A percentile compares a stretch with the other conserved stretches of the same genome.
phyloP scores from a whole-genome alignment of 495 filamentous ascomycete genomes.

The Wilcoxina mikolae region DNA sequence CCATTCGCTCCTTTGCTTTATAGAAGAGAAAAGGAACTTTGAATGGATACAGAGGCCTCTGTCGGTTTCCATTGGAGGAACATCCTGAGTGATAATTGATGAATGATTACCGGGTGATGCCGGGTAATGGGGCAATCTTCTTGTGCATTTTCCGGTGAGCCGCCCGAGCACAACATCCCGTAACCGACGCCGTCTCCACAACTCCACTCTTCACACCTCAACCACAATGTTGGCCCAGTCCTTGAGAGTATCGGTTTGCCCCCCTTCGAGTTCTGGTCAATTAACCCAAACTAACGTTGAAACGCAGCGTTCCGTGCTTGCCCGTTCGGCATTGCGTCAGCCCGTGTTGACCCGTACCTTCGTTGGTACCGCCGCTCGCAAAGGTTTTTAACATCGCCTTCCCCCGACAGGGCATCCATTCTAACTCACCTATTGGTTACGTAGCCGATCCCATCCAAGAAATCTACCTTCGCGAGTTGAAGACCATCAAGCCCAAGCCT shows the following conservation, averaged over 20 bases:
- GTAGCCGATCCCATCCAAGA: slow-evolving; percentile 93
- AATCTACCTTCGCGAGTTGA: slow-evolving; percentile 88
- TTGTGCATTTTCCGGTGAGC: not conserved
- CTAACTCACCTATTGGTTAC: no score
- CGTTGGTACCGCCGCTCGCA: slow-evolving; percentile 56
- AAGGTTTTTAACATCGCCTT: slow-evolving; percentile 39
- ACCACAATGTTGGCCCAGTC: slow-evolving; percentile 52
- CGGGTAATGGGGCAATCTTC: not conserved
- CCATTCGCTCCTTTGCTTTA: no score
- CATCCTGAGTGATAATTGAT: no score
- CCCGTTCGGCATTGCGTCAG: slow-evolving; percentile 55
- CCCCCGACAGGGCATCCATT: not conserved
- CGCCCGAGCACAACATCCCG: not conserved
- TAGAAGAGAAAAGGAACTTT: no score
- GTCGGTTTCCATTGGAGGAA: no score
- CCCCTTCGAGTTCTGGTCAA: slow-evolving; percentile 8
- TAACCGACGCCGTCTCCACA: not conserved
- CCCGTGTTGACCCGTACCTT: slow-evolving; percentile 63
- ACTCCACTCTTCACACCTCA: slow-evolving; percentile 11
- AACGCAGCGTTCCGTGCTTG: slow-evolving; percentile 63
- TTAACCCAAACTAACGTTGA: slow-evolving; percentile 19
- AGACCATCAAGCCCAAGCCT: slow-evolving; percentile 72
- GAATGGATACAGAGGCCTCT: no score
- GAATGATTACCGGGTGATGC: not conserved
- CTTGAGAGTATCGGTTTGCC: slow-evolving; percentile 51